Evolutionary conservation across 2,329 filamentous ascomycete species (phyloP), one percentile per base, ranked within the genome.

Genomic region (Colletotrichum acutatum): DNA sequence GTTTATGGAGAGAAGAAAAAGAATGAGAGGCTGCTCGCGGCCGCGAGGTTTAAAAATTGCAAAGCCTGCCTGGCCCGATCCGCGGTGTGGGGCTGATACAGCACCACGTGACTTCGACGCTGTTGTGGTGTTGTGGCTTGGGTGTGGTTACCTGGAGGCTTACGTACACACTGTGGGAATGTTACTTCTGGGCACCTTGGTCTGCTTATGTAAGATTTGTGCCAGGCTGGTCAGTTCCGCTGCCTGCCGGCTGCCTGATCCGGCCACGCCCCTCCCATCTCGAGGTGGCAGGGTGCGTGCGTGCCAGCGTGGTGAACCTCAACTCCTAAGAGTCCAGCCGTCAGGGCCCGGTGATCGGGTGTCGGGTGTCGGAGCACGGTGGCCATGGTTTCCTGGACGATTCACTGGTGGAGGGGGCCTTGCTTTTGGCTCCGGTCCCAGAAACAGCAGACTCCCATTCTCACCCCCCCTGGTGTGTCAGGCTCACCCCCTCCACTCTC

Each of bases 1-100:
- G 67, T 80, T 82, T 74, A 77, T 77, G 76, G 78, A 78, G 77
- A 78, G 77, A 76, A 77, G 78, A 77, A 76, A 75, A 76, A 76
- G 76, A 71, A 68, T 72, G 1, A 28, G 3, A 46, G 30, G 26
- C 42, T 19, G 66, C 54, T 60, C 70, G 60, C 60, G 59, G 8
- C 32, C 26, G 32, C 58, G 61, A 59, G n/a, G 8, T 72, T 70
- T 65, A 75, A 78, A 77, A 73, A 76, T 75, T 73, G 68, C 66
- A 65, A 57, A 22, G 37, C 30, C 59, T 54, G 37, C 30, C 59
- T 49, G 70, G 65, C 34, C 58, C 69, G 49, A 49, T 30, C 49
- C 42, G 42, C 28, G 6, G 12, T 32, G 62, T 68, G 66, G 66
- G 60, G 32, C 54, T 22, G 22, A n/a, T 12, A 22, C 16, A 12